phyloP scores from a whole-genome alignment of 495 filamentous ascomycete genomes.

The Tuber brumale region DNA sequence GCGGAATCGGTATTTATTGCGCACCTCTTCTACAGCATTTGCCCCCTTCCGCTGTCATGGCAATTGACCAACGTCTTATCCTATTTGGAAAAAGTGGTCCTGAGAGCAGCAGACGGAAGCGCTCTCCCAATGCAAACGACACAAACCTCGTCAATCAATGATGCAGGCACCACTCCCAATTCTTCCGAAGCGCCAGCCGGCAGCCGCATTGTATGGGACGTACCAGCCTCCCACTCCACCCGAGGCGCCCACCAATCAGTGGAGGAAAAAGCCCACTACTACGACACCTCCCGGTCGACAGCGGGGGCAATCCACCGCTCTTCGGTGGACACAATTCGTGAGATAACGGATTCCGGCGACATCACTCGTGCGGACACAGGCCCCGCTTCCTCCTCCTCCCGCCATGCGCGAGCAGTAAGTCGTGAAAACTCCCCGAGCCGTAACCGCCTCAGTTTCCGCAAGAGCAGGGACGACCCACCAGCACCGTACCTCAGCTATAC shows the following conservation, averaged over 20 bases:
- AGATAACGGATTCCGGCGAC: slow-evolving; percentile 48
- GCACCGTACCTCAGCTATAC: slow-evolving; percentile 85
- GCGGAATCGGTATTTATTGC: slow-evolving; percentile 15
- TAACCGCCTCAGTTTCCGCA: neutral
- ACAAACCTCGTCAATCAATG: neutral
- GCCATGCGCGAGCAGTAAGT: neutral
- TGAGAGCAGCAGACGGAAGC: slow-evolving; percentile 8
- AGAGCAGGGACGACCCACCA: neutral
- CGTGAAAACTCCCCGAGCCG: neutral
- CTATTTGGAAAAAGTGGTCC: slow-evolving; percentile 11
- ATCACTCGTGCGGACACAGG: slow-evolving; percentile 56
- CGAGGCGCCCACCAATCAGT: slow-evolving; percentile 11
- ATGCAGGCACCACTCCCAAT: slow-evolving; percentile 5
- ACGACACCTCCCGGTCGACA: slow-evolving; percentile 12
- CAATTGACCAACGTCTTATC: neutral
- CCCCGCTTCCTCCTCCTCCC: slow-evolving; percentile 3
- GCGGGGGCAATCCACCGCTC: slow-evolving; percentile 8
- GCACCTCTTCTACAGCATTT: neutral
- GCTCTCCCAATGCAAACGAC: neutral
- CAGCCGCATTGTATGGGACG: slow-evolving; percentile 27
- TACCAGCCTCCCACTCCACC: slow-evolving; percentile 7
- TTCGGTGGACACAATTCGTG: slow-evolving; percentile 50
- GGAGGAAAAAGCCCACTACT: slow-evolving; percentile 23
- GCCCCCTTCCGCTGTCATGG: neutral
- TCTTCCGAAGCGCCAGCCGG: slow-evolving; percentile 11